These are phyloP conservation scores for Pseudogymnoascus sp. DNA, from an alignment of 2,329 filamentous ascomycete species.

Conservation along the genomic window DNA sequence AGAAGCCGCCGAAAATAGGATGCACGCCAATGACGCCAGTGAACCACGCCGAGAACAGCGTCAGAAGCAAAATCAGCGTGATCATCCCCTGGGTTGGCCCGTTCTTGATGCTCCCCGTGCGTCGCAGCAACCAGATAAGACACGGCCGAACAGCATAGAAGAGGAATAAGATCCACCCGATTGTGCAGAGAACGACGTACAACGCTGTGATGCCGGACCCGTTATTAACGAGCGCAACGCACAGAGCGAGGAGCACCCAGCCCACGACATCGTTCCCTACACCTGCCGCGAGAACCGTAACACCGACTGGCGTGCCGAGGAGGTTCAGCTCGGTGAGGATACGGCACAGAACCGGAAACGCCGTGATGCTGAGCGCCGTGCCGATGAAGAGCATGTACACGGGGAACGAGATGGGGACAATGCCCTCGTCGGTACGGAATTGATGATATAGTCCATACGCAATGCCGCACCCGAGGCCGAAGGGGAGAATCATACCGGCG, in stretches of 20 bases:
- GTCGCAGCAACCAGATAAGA: slow-evolving; percentile 68
- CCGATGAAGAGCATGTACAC: slow-evolving; percentile 76
- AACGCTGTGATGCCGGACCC: slow-evolving; percentile 74
- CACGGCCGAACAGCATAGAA: slow-evolving; percentile 64
- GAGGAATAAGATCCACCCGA: slow-evolving; percentile 72
- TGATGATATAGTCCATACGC: slow-evolving; percentile 75
- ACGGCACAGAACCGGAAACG: slow-evolving; percentile 84
- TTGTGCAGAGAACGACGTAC: slow-evolving; percentile 70
- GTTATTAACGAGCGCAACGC: slow-evolving; percentile 88
- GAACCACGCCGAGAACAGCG: slow-evolving; percentile 76
- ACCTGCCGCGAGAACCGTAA: slow-evolving; percentile 83
- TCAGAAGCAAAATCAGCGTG: slow-evolving; percentile 72
- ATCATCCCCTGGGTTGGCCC: slow-evolving; percentile 83
- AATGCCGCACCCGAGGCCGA: slow-evolving; percentile 73
- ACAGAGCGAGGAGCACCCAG: slow-evolving; percentile 89
- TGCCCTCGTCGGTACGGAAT: slow-evolving; percentile 47
- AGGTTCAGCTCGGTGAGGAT: slow-evolving; percentile 89
- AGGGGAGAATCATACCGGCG: slow-evolving; percentile 75
- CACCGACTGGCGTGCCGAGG: slow-evolving; percentile 73
- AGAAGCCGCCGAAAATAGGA: slow-evolving; percentile 81
- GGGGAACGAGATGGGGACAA: slow-evolving; percentile 53
- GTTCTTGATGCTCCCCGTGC: slow-evolving; percentile 73
- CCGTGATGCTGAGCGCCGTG: slow-evolving; percentile 89
- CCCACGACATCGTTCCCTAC: slow-evolving; percentile 88
- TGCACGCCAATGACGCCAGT: slow-evolving; percentile 88